phyloP scores from a whole-genome alignment of 2,329 filamentous ascomycete genomes.

The Nothopassalora personata region DNA sequence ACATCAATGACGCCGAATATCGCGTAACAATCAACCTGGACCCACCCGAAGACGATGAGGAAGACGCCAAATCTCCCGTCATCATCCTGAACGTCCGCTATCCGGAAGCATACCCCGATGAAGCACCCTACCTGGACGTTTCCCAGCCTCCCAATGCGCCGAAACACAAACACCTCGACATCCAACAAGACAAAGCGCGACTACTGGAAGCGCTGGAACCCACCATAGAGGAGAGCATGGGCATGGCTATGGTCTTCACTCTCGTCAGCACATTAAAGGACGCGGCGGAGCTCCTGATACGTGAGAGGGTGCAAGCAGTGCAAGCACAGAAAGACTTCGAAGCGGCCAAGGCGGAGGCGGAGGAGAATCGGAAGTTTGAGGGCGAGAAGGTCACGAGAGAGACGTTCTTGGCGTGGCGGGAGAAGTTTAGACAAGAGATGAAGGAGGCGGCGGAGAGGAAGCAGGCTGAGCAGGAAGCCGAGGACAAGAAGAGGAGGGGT shows the following conservation, averaged over 20 bases:
- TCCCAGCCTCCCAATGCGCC: constrained; percentile 64
- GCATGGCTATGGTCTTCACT: constrained; percentile 97
- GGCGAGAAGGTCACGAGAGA: constrained; percentile 84
- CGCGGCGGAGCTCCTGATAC: constrained; percentile 76
- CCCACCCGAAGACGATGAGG: constrained; percentile 44
- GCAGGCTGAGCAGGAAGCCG: constrained; percentile 63
- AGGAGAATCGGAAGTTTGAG: constrained; percentile 96
- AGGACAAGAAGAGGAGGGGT: constrained; percentile 53
- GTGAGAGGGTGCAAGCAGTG: constrained; percentile 62
- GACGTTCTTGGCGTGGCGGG: constrained; percentile 77
- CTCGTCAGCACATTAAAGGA: constrained; percentile 85
- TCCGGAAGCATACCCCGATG: constrained; percentile 85
- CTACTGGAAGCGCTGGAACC: constrained; percentile 67
- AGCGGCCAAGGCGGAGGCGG: constrained; percentile 64
- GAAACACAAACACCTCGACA: constrained; percentile 67
- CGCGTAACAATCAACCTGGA: constrained; percentile 83
- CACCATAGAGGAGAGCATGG: constrained; percentile 84
- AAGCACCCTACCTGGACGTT: constrained; percentile 76
- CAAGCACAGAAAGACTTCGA: constrained; percentile 50
- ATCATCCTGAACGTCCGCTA: constrained; percentile 83
- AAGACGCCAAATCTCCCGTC: constrained; percentile 54
- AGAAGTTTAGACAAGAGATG: constrained; percentile 72
- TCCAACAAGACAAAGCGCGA: constrained; percentile 70
- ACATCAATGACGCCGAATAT: constrained; percentile 85
- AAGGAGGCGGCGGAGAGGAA: constrained; percentile 58